Evolutionary conservation across 169 alveolate species (phyloP).

Genomic region (Plasmodium chabaudi): DNA sequence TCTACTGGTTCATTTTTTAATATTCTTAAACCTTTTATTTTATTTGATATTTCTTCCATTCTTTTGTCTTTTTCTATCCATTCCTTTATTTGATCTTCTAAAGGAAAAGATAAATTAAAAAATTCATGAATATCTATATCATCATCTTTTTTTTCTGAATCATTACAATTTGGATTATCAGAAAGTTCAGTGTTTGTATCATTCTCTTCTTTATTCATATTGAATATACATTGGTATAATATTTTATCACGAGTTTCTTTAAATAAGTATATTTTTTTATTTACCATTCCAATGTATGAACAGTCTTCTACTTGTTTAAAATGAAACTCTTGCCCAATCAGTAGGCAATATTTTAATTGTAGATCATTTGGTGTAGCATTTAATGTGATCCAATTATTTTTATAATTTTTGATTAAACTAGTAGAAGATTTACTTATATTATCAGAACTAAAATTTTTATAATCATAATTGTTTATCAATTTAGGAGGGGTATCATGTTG

Average conservation of each 20-base stretch:
- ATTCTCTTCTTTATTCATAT: not conserved
- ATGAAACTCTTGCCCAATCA: constrained; percentile 71
- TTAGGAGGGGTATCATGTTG: not conserved
- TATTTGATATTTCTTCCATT: constrained; percentile 76
- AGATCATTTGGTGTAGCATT: constrained; percentile 39
- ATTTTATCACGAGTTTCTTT: constrained; percentile 38
- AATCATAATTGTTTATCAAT: not conserved
- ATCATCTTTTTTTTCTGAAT: not conserved
- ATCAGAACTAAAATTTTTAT: not conserved
- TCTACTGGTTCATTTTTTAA: constrained; percentile 82
- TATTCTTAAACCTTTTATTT: constrained; percentile 79
- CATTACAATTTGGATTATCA: not conserved
- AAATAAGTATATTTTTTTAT: constrained; percentile 53
- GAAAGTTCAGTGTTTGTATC: not conserved
- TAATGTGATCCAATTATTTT: constrained; percentile 28
- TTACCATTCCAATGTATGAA: constrained; percentile 46
- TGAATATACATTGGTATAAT: constrained; percentile 53
- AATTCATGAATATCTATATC: constrained; percentile 32
- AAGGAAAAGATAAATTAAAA: constrained; percentile 57
- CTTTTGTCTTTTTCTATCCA: constrained; percentile 76
- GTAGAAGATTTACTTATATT: not conserved
- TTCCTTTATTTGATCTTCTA: constrained; percentile 70
- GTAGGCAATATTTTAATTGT: constrained; percentile 55
- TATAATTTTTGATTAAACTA: constrained; percentile 36
- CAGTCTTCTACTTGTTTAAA: constrained; percentile 29